Percentiles rank a stretch among this genome's conserved stretches.
Evolutionary conservation across 2,329 filamentous ascomycete species (phyloP).

Genomic region (Pestalotiopsis sp.): DNA sequence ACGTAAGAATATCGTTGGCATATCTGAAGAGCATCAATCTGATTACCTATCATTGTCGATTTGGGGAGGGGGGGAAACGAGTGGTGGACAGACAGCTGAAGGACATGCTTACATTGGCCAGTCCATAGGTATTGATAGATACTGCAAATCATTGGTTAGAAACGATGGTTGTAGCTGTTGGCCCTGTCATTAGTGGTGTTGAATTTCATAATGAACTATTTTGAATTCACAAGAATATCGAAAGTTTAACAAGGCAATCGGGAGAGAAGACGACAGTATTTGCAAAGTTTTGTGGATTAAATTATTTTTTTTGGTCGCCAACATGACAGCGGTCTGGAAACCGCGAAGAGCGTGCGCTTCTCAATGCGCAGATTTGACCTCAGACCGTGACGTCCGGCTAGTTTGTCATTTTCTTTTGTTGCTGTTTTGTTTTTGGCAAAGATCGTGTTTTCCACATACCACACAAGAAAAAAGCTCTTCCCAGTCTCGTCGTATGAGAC

Average conservation of each 20-base stretch:
- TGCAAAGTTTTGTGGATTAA: constrained; percentile 8
- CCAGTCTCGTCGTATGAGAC: not conserved
- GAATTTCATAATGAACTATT: no score
- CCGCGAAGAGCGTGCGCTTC: not conserved
- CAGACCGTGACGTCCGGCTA: constrained; percentile 3
- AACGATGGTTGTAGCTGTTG: no score
- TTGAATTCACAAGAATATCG: no score
- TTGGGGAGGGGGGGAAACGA: not conserved
- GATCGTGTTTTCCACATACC: not conserved
- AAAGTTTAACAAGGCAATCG: not conserved
- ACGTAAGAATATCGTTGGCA: not conserved
- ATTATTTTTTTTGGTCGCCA: constrained; percentile 15
- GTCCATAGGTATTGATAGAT: no score
- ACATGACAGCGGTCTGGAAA: constrained; percentile 5
- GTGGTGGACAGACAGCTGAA: not conserved
- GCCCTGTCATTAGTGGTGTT: no score
- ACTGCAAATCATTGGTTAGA: no score
- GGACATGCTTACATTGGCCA: no score
- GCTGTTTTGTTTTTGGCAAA: not conserved
- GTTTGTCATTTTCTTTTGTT: not conserved
- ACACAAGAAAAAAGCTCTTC: not conserved
- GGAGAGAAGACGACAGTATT: not conserved
- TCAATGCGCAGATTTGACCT: not conserved
- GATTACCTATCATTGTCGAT: not conserved
- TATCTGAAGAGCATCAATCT: not conserved